These are phyloP conservation scores for Butyriboletus appendiculatus DNA, from an alignment of 1,284 basidiomycete species.

Conservation along the genomic window DNA sequence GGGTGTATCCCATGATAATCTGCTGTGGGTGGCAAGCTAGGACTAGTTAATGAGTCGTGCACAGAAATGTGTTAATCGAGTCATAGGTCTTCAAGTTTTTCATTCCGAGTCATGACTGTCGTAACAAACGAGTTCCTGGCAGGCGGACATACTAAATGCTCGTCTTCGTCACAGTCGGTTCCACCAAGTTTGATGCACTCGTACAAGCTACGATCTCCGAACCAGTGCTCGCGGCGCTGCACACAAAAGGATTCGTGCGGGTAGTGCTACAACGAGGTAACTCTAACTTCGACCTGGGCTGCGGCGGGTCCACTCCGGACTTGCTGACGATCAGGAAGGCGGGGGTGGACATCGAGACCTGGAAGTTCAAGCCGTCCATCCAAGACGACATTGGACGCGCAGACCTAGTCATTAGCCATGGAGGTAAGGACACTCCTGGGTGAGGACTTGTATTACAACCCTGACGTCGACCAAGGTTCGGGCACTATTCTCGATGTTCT, in stretches of 20 bases:
- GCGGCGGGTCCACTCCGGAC: constrained; percentile 15
- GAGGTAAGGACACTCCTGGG: constrained; percentile 56
- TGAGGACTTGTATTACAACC: not conserved
- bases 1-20: constrained; percentile 40
- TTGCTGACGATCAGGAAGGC: constrained; percentile 32
- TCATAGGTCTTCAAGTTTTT: constrained; percentile 7
- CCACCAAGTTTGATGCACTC: constrained; percentile 83
- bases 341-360: constrained; percentile 60
- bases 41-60: not conserved
- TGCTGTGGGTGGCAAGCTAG: constrained; percentile 2
- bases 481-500: constrained; percentile 93
- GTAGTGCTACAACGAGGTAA: constrained; percentile 80
- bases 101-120: not conserved
- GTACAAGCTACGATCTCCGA: constrained; percentile 63
- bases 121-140: not conserved
- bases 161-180: constrained; percentile 87
- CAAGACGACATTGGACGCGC: constrained; percentile 63
- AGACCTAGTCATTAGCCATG: constrained; percentile 89
- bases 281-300: constrained; percentile 35
- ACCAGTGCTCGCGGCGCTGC: constrained; percentile 55
- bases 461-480: constrained; percentile 60
- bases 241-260: constrained; percentile 51
- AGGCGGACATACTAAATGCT: constrained; percentile 42
- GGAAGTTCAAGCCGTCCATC: constrained; percentile 74
- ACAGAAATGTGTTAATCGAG: constrained; percentile 9